These are phyloP conservation scores for Carex arenaria DNA, from an alignment of 202 grass and related monocot species.

Conservation along the genomic window DNA sequence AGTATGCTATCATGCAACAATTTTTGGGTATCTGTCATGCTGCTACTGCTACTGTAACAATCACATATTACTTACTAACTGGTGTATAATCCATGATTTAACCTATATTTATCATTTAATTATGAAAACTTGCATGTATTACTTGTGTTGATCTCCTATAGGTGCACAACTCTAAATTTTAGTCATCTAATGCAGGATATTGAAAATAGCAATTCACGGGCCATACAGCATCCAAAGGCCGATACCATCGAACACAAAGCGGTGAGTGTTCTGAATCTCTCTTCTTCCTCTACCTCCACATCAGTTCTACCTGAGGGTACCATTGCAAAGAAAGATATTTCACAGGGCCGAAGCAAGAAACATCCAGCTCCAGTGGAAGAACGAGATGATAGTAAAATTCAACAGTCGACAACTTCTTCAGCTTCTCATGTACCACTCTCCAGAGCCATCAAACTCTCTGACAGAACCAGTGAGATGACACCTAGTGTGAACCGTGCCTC, in stretches of 20 bases:
- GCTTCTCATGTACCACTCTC: conserved; percentile 35
- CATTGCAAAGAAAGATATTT: conserved; percentile 21
- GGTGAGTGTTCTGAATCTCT: conserved; percentile 7
- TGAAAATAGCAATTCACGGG: conserved; percentile 33
- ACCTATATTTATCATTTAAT: not conserved
- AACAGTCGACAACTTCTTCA: conserved; percentile 36
- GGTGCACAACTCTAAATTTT: not conserved
- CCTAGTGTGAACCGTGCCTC: conserved; percentile 39
- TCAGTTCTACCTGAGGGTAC: conserved; percentile 19
- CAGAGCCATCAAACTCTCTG: conserved; percentile 36
- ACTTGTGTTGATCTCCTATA: conserved; percentile 6
- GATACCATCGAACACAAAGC: conserved; percentile 23
- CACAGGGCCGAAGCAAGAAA: conserved; percentile 30
- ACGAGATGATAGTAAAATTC: conserved; percentile 25
- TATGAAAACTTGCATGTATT: not conserved
- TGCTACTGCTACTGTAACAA: not conserved
- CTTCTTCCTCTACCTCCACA: conserved; percentile 2
- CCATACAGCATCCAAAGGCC: conserved; percentile 31
- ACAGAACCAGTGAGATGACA: conserved; percentile 41
- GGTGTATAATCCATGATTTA: not conserved
- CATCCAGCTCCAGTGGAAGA: conserved; percentile 20
- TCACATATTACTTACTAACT: not conserved
- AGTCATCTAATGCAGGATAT: conserved; percentile 26
- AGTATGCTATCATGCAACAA: not conserved
- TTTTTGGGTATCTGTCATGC: not conserved